Evolutionary conservation across 139 green algal genomes (phyloP).

Genomic region (Astrephomene gubernaculifera): DNA sequence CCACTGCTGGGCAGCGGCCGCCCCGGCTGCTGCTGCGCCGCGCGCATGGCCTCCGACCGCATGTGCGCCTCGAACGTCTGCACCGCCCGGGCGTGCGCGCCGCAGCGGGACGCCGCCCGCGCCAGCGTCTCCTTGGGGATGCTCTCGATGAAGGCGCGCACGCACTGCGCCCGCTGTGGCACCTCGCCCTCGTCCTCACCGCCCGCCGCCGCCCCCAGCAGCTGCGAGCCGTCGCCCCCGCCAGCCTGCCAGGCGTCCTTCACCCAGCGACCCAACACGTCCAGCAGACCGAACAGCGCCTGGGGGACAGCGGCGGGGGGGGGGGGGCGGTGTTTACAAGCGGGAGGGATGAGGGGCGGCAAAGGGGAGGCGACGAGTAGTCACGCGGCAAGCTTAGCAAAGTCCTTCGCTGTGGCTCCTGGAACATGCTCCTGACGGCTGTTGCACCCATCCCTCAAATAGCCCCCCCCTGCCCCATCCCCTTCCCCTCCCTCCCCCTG

Average conservation of each 20-base stretch:
- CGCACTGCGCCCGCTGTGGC: conserved; percentile 27
- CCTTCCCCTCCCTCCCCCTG: background rate
- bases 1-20: conserved; percentile 36
- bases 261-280: conserved; percentile 83
- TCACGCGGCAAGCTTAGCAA: too few species aligned
- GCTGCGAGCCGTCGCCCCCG: background rate
- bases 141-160: conserved; percentile 70
- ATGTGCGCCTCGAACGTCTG: conserved; percentile 90
- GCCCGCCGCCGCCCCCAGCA: background rate
- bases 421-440: too few species aligned
- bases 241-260: conserved; percentile 30
- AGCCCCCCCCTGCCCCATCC: background rate
- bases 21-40: background rate
- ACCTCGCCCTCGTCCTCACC: conserved; percentile 9
- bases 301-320: conserved; percentile 50
- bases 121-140: conserved; percentile 77
- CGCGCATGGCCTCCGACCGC: conserved; percentile 49
- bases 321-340: background rate
- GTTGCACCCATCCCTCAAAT: too few species aligned
- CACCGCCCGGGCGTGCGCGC: conserved; percentile 88
- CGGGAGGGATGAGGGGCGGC: too few species aligned
- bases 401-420: too few species aligned
- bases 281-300: conserved; percentile 88
- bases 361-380: too few species aligned
- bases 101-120: conserved; percentile 70